A percentile compares a stretch with the other conserved stretches of the same genome.
phyloP scores from a whole-genome alignment of 306 rosid species.

The Fragaria ananassa region DNA sequence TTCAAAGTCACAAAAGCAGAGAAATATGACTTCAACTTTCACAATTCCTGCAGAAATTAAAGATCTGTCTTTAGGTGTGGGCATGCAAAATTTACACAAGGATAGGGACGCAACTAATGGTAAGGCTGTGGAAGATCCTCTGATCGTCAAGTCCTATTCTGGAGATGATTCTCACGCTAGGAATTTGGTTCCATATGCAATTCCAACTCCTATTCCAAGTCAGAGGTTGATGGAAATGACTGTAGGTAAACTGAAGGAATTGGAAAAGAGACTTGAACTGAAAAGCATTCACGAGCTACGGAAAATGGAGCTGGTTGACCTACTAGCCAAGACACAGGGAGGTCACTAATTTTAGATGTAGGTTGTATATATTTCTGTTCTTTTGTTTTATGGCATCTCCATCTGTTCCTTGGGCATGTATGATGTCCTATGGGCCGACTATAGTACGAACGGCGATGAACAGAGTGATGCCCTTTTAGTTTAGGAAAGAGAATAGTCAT shows the following conservation, averaged over 20 bases:
- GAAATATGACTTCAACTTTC: background rate
- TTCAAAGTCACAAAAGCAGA: background rate
- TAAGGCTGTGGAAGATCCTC: background rate
- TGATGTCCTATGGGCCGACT: background rate
- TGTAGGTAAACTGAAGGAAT: constrained; percentile 29
- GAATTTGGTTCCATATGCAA: constrained; percentile 9
- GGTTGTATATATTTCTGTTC: constrained; percentile 11
- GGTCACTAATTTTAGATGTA: background rate
- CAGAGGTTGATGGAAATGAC: constrained; percentile 13
- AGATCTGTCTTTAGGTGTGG: background rate
- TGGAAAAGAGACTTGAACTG: constrained; percentile 35
- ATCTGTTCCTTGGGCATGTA: constrained; percentile 6
- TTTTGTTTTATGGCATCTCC: constrained; percentile 11
- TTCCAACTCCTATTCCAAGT: background rate
- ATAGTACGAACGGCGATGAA: background rate
- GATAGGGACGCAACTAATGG: background rate
- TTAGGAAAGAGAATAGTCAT: background rate
- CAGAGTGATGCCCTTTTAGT: background rate
- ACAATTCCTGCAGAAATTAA: background rate
- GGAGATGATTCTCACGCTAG: constrained; percentile 17
- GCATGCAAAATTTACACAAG: background rate
- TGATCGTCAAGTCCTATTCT: background rate
- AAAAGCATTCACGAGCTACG: constrained; percentile 20
- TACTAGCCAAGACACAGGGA: background rate
- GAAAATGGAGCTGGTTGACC: constrained; percentile 34